Percentiles rank a stretch among this genome's conserved stretches.
These are phyloP conservation scores for Dryas drummondii DNA, from an alignment of 306 rosid species.

Conservation along the genomic window DNA sequence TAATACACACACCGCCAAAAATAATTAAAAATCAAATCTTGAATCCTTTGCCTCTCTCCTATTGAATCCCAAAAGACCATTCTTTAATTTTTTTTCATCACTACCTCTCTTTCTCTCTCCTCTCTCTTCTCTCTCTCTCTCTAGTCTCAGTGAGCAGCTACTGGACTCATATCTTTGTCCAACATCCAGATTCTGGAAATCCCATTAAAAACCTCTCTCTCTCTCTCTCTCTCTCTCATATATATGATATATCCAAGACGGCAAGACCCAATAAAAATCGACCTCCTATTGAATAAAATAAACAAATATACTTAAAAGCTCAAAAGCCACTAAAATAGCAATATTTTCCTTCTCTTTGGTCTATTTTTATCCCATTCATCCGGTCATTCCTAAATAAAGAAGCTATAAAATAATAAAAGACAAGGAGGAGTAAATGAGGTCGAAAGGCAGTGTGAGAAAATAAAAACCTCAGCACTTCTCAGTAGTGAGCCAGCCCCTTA, in stretches of 20 bases:
- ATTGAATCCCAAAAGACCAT: neutral
- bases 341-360: slow-evolving; percentile 17
- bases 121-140: neutral
- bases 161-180: slow-evolving; percentile 49
- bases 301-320: slow-evolving; percentile 23
- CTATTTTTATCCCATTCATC: slow-evolving; percentile 16
- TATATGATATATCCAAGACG: no score
- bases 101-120: neutral
- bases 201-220: slow-evolving; percentile 29
- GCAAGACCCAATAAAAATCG: slow-evolving; percentile 23
- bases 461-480: neutral
- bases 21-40: slow-evolving; percentile 7
- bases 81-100: slow-evolving; percentile 8
- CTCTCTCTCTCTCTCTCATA: neutral
- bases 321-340: slow-evolving; percentile 23
- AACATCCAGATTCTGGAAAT: slow-evolving; percentile 34
- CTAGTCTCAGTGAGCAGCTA: slow-evolving; percentile 22
- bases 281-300: slow-evolving; percentile 24
- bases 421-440: slow-evolving; percentile 16
- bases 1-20: neutral
- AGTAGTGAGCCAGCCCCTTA: no score
- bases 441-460: neutral
- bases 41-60: neutral
- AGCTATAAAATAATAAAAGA: slow-evolving; percentile 6
- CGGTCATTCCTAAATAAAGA: neutral